A percentile compares a stretch with the other conserved stretches of the same genome.
Evolutionary conservation across 2,329 filamentous ascomycete genomes (phyloP).

Genomic region (Microsporum canis): DNA sequence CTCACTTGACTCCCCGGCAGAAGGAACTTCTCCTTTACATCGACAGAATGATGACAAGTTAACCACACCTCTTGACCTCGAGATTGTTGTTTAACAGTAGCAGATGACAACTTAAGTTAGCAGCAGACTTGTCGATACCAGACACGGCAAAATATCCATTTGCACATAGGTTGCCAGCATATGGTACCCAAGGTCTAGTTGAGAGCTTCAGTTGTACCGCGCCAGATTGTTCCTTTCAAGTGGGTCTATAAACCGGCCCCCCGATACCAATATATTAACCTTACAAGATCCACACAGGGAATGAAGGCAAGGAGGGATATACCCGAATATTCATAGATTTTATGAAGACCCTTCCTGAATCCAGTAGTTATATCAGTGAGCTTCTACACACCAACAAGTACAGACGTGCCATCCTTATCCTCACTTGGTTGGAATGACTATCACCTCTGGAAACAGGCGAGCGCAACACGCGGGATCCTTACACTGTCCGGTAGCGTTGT

Average conservation of each 20-base stretch:
- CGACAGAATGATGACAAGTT: neutral
- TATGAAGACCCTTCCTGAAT: neutral
- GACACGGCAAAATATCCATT: neutral
- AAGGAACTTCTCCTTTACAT: neutral
- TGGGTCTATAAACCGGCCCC: neutral
- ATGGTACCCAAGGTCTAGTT: neutral
- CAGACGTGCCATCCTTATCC: neutral
- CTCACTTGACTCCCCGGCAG: neutral
- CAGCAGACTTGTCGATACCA: neutral
- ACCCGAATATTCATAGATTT: neutral
- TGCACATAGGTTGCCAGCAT: neutral
- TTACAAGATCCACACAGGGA: neutral
- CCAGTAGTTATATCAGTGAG: neutral
- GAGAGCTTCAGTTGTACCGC: neutral
- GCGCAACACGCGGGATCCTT: neutral
- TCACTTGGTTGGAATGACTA: neutral
- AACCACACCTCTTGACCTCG: neutral
- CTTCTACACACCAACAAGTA: neutral
- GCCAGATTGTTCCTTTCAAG: neutral
- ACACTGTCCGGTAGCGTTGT: neutral
- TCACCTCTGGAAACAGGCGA: neutral
- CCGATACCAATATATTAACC: neutral
- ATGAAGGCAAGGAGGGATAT: neutral
- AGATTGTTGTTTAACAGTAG: neutral
- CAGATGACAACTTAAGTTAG: neutral